Evolutionary conservation across 2,329 filamentous ascomycete species (phyloP).

Genomic region (Alternaria dauci): DNA sequence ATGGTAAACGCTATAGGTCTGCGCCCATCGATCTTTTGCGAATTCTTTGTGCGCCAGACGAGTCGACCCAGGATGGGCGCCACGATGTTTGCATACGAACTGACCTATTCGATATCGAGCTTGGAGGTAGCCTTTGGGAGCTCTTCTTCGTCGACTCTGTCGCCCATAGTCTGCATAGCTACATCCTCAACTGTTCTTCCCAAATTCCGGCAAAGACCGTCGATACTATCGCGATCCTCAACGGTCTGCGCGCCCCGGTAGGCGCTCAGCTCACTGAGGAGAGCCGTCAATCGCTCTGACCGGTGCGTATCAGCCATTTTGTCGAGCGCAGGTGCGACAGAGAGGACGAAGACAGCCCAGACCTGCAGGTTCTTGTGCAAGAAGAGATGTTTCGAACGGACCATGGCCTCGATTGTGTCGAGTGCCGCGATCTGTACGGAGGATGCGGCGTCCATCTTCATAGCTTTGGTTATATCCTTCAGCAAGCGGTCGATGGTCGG

Average conservation of each 20-base stretch:
- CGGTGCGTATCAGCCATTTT: neutral
- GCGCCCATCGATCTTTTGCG: neutral
- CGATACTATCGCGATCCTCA: neutral
- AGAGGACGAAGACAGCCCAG: neutral
- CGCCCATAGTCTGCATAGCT: neutral
- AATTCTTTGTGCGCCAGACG: neutral
- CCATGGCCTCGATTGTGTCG: constrained; percentile 2
- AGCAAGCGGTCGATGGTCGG: neutral
- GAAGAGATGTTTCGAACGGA: neutral
- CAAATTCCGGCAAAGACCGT: neutral
- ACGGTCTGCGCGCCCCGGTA: neutral
- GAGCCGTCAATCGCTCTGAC: neutral
- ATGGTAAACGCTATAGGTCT: neutral
- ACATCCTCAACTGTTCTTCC: neutral
- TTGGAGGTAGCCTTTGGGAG: neutral
- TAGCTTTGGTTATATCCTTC: neutral
- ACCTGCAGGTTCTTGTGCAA: neutral
- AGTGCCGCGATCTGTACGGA: neutral
- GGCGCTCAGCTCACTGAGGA: neutral
- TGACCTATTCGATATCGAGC: neutral
- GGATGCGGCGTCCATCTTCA: neutral
- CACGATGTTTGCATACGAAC: neutral
- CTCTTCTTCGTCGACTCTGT: neutral
- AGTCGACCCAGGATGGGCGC: neutral
- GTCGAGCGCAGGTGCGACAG: neutral